Evolutionary conservation across 305 asterid genomes (phyloP), one percentile per base, ranked within the genome.

Genomic region (Petunia hybrid): DNA sequence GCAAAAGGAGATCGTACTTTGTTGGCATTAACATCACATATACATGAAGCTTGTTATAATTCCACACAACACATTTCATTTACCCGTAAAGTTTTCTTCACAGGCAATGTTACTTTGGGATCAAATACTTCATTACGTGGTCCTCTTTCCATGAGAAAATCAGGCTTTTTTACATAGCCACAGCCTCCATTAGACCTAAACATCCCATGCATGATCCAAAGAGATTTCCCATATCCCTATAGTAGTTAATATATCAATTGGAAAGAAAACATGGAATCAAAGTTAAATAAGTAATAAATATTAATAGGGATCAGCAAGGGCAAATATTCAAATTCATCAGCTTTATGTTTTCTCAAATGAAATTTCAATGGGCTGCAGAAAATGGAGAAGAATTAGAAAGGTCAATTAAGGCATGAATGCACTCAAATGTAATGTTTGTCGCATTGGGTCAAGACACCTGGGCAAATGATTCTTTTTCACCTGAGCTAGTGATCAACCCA

Each of bases 181-280:
- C 99, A 90, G 4, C 91, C 90, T 81, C 99, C 98, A 75, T 96
- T 96, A 4, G 97, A 82, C 85, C 98, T 89, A 85, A 96, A 96
- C 89, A 96, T 80, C 38, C 98, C 99, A 31, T 94, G 99, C 99
- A 94, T 96, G 91, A 90, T 85, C 97, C 97, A 94, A 6, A 96
- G 96, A 62, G 94, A 90, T 86, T 94, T 96, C 10, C 98, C 99
- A 67, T 93, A 92, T 64, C 99, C 99, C 99, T 94, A 77, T 79
- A 77, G 80, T 16, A 51, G 41, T 55, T 77, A 48, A 63, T 36
- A 51, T 53, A 53, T 46, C 8, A 53, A 14, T 65, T 70, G 43
- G 78, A 79, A 31, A 57, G 66, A 51, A 51, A 1, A 48, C 8
- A 51, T 35, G 7, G 78, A 73, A 53, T 74, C 48, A 74, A 1